Evolutionary conservation across 176 grass and related monocot genomes (phyloP).

Genomic region (Musa schizocarpa): DNA sequence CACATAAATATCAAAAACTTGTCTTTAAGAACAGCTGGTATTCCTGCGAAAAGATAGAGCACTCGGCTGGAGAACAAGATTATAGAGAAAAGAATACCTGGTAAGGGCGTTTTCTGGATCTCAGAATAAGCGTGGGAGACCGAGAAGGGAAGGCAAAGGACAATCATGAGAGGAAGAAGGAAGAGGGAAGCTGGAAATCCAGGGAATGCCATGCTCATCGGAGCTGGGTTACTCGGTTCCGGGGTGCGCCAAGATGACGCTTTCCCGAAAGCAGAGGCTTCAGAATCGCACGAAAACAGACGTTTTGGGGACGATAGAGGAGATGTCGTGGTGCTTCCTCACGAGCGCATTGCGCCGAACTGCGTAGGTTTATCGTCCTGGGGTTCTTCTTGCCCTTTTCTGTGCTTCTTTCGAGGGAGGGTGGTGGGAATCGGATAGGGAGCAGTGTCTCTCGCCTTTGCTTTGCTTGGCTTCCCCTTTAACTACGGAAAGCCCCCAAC

Average conservation of each 20-base stretch:
- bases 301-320: background rate
- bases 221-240: background rate
- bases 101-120: background rate
- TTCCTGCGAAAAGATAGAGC: too few relatives aligned
- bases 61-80: too few relatives aligned
- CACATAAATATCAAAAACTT: too few relatives aligned
- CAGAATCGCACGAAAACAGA: background rate
- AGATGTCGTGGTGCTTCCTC: background rate
- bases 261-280: background rate
- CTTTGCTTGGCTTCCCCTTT: background rate
- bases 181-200: background rate
- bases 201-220: slow-evolving; percentile 11
- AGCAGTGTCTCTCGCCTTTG: too few relatives aligned
- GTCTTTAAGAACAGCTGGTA: too few relatives aligned
- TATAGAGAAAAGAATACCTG: slow-evolving; percentile 17
- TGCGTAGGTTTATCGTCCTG: background rate
- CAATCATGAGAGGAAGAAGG: slow-evolving; percentile 17
- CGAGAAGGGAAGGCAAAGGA: slow-evolving; percentile 17
- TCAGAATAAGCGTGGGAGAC: background rate
- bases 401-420: background rate
- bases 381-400: background rate
- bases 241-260: background rate
- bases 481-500: background rate
- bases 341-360: too few relatives aligned
- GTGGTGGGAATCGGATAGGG: background rate